phyloP scores from a whole-genome alignment of 805 yeast species.

The Metschnikowia gelsemii region DNA sequence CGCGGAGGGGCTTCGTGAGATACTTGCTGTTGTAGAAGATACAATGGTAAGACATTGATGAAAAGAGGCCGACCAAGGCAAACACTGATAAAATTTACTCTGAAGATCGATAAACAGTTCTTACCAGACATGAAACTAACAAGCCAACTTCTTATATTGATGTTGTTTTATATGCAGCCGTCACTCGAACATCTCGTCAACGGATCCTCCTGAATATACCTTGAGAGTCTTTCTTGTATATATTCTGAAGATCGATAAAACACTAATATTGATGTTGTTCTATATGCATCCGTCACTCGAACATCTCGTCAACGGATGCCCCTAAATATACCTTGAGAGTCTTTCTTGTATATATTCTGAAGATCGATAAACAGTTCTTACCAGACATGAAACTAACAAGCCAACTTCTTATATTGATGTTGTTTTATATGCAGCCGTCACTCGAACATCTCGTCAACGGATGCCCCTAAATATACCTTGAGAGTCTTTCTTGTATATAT shows the following conservation, averaged over 20 bases:
- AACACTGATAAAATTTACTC: too few species aligned
- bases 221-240: constrained; percentile 65
- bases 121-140: too few species aligned
- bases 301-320: constrained; percentile 55
- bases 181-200: constrained; percentile 47
- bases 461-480: constrained; percentile 66
- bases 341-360: too few species aligned
- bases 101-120: too few species aligned
- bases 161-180: neutral
- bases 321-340: constrained; percentile 74
- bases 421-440: neutral
- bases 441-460: constrained; percentile 52
- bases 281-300: constrained; percentile 19
- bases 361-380: too few species aligned
- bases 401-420: too few species aligned
- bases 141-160: too few species aligned
- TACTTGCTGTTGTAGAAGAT: neutral
- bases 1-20: neutral
- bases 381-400: too few species aligned
- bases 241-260: too few species aligned
- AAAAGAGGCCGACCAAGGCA: too few species aligned
- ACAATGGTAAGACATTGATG: too few species aligned
- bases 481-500: constrained; percentile 70
- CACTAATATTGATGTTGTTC: too few species aligned
- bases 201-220: constrained; percentile 69